phyloP scores from a whole-genome alignment of 1,139 yeast species.

The Geotrichum klebahnii region DNA sequence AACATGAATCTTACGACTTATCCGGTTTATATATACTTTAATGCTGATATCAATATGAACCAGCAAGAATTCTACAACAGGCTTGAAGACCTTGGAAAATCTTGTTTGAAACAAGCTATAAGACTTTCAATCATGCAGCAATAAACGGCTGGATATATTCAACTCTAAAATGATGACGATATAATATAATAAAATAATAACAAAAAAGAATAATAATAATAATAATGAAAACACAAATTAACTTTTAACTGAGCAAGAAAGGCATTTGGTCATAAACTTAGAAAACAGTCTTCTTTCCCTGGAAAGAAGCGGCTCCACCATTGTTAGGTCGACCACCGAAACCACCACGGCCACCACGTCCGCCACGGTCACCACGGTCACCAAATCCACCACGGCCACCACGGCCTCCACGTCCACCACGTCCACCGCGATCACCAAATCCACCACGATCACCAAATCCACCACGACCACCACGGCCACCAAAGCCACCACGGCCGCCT shows the following conservation, averaged over 20 bases:
- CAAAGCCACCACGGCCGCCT: slow-evolving; percentile 43
- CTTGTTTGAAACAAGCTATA: too few relatives aligned
- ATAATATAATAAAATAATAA: background rate
- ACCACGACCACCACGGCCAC: slow-evolving; percentile 34
- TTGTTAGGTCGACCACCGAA: slow-evolving; percentile 33
- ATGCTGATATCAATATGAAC: too few relatives aligned
- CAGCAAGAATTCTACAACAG: too few relatives aligned
- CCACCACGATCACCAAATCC: slow-evolving; percentile 41
- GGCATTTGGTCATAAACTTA: background rate
- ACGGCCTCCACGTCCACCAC: slow-evolving; percentile 38
- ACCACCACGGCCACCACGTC: slow-evolving; percentile 47
- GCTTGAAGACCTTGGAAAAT: too few relatives aligned
- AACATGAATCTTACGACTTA: too few relatives aligned
- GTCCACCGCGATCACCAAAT: slow-evolving; percentile 45
- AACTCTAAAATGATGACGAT: background rate
- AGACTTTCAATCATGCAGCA: too few relatives aligned
- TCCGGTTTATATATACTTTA: too few relatives aligned
- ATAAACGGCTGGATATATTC: too few relatives aligned
- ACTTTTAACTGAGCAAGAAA: background rate
- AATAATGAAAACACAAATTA: slow-evolving; percentile 1
- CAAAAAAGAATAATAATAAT: background rate
- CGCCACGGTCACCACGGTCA: slow-evolving; percentile 36
- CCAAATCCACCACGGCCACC: slow-evolving; percentile 40
- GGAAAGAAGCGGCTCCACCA: slow-evolving; percentile 20
- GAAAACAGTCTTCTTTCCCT: slow-evolving; percentile 20